Conservation (phyloP, 352 stramenopile genomes). For the Globisporangium perplexum region DNA sequence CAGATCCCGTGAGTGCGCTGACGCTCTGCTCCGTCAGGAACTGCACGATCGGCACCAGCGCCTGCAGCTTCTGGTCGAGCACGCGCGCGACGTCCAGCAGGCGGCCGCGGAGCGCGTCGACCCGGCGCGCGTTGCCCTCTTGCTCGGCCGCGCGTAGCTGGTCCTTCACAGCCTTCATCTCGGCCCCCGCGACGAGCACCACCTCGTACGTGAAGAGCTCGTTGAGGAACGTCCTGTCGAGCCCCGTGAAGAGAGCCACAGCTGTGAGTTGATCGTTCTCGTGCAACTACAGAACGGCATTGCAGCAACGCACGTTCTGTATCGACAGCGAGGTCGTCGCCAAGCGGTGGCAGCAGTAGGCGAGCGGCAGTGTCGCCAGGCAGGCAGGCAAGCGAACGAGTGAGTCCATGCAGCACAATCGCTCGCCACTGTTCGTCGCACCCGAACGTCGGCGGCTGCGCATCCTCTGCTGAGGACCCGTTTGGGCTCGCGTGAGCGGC, state of each 20-base stretch:
- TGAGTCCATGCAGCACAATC: background rate
- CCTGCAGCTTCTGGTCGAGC: constrained; percentile 51
- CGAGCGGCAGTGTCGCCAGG: too few species aligned
- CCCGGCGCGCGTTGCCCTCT: constrained; percentile 36
- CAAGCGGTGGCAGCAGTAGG: constrained; percentile 1
- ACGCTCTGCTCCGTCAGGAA: constrained; percentile 60
- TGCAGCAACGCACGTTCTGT: constrained; percentile 29
- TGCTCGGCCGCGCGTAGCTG: constrained; percentile 40
- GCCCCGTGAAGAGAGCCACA: too few species aligned
- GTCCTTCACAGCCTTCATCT: constrained; percentile 56
- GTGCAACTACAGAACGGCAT: background rate
- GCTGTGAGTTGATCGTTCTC: background rate
- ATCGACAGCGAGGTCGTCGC: background rate
- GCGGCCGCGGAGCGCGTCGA: constrained; percentile 45
- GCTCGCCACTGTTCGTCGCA: constrained; percentile 17
- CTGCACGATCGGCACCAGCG: constrained; percentile 46
- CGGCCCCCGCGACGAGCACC: constrained; percentile 49
- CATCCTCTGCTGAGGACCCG: constrained; percentile 6
- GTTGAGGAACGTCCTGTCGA: constrained; percentile 43
- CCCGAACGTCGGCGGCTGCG: constrained; percentile 34
- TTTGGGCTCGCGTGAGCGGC: constrained; percentile 9
- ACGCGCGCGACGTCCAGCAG: constrained; percentile 46
- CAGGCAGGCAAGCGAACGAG: background rate
- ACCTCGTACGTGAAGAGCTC: constrained; percentile 64
- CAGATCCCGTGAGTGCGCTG: background rate